Evolutionary conservation across 371 early-diverging fungal genomes (phyloP).

Genomic region (Nematocida ausubeli): DNA sequence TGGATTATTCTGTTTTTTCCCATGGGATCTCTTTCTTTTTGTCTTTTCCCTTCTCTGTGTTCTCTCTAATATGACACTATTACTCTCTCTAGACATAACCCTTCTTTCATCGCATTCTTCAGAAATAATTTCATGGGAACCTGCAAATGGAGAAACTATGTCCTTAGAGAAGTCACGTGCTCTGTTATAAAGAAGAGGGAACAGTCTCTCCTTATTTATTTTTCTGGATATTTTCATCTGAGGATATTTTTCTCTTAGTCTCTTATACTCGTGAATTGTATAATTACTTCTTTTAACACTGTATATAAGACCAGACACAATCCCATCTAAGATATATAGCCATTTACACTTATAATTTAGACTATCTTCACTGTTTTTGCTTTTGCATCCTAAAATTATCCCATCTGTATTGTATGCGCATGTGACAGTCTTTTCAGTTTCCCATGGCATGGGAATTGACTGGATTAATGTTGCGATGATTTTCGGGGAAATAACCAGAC

Average conservation of each 20-base stretch:
- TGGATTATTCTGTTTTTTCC: not conserved
- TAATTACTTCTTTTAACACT: not conserved
- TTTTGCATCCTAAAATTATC: slow-evolving; percentile 9
- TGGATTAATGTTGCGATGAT: slow-evolving; percentile 72
- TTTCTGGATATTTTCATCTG: not conserved
- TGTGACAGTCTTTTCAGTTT: slow-evolving; percentile 70
- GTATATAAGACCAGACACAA: not conserved
- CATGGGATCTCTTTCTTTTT: not conserved
- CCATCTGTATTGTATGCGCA: slow-evolving; percentile 45
- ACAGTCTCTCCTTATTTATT: not conserved
- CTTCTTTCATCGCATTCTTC: not conserved
- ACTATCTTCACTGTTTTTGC: slow-evolving; percentile 18
- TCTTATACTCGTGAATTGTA: not conserved
- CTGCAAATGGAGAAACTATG: not conserved
- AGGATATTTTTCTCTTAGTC: not conserved
- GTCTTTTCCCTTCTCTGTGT: not conserved
- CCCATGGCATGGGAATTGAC: slow-evolving; percentile 99
- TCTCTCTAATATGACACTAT: not conserved
- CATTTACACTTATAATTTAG: slow-evolving; percentile 44
- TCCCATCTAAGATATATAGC: not conserved
- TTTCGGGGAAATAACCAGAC: not conserved
- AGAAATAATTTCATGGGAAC: not conserved
- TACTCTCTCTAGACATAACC: not conserved
- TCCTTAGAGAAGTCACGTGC: not conserved
- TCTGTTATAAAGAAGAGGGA: not conserved